Evolutionary conservation across 345 rosid species (phyloP).

Genomic region (Laguncularia racemosa): DNA sequence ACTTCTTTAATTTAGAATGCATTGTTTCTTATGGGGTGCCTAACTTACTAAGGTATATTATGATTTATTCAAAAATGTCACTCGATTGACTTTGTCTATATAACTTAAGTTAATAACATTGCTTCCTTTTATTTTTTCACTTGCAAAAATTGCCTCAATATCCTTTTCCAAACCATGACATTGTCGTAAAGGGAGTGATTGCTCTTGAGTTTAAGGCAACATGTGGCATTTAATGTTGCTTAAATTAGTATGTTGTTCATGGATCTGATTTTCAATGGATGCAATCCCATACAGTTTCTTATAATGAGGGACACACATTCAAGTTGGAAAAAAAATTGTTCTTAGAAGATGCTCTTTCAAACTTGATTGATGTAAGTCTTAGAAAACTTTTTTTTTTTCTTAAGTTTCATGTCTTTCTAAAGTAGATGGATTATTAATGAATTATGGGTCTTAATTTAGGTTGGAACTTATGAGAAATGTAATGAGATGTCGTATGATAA

Average conservation of each 20-base stretch:
- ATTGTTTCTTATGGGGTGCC: slow-evolving; percentile 84
- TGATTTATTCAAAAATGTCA: neutral
- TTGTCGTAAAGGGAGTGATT: slow-evolving; percentile 39
- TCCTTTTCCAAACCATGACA: slow-evolving; percentile 83
- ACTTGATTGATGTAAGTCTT: slow-evolving; percentile 48
- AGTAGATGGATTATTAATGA: slow-evolving; percentile 1
- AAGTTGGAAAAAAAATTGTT: slow-evolving; percentile 32
- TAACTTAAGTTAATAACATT: too few relatives aligned
- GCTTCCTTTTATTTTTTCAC: neutral
- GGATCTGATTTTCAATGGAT: slow-evolving; percentile 1
- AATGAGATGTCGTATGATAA: slow-evolving; percentile 41
- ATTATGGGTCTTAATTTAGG: slow-evolving; percentile 17
- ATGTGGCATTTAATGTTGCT: too few relatives aligned
- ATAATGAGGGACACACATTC: slow-evolving; percentile 28
- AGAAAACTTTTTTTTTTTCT: neutral
- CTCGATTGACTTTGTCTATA: too few relatives aligned
- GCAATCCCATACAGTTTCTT: slow-evolving; percentile 39
- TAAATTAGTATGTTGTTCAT: neutral
- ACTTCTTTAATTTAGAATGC: slow-evolving; percentile 72
- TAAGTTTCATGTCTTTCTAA: slow-evolving; percentile 13
- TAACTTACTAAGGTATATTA: slow-evolving; percentile 33
- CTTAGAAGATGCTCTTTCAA: slow-evolving; percentile 47
- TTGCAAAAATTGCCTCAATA: slow-evolving; percentile 60
- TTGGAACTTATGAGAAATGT: slow-evolving; percentile 27
- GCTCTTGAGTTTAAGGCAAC: slow-evolving; percentile 63